Evolutionary conservation across 2,329 filamentous ascomycete genomes (phyloP), one percentile per base, ranked within the genome.

Genomic region (Alternaria metachromatica): DNA sequence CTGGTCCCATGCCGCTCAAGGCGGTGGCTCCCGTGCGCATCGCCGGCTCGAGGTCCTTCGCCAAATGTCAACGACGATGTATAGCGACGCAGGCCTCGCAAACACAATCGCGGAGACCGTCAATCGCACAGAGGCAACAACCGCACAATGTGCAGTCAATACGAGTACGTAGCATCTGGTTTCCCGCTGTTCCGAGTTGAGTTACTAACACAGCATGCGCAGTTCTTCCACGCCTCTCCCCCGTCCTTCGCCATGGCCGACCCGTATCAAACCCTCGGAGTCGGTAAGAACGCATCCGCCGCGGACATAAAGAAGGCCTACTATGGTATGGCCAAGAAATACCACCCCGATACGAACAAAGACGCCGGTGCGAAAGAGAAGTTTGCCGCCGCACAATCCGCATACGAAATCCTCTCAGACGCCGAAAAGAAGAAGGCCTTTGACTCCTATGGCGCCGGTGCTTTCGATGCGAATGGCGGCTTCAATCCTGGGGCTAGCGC

Each of bases 261-360:
- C 75, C 96, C 96, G 1, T 99, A 99, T 81, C 88, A 89, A 69
- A 87, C 92, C 5, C 89, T 99, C 26, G 96, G 96, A 13, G 93
- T 99, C 28, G 85, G 85, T 74, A 97, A 95, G 80, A 87, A 82
- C 66, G 93, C 96, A n/a, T 90, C 92, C 2, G 84, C 93, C 4
- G 85, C 89, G 63, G 95, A 98, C 37, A 98, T 99, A 79, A 99
- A 99, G 80, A 98, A 97, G 81, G 94, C 96, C 4, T 99, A 99
- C 84, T 99, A 99, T 79, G 93, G 94, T 55, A 85, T 98, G 63
- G 96, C 96, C 20, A 99, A 99, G 82, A 99, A 98, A 78, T 99
- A 89, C 79, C 96, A 99, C 76, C 96, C 96, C 9, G 96, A 99
- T 79, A 98, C 96, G 37, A 99, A 98, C 85, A 98, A 98, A 80